phyloP scores from a whole-genome alignment of 768 basidiomycete genomes.

The Porpolomopsis calyptriformis region DNA sequence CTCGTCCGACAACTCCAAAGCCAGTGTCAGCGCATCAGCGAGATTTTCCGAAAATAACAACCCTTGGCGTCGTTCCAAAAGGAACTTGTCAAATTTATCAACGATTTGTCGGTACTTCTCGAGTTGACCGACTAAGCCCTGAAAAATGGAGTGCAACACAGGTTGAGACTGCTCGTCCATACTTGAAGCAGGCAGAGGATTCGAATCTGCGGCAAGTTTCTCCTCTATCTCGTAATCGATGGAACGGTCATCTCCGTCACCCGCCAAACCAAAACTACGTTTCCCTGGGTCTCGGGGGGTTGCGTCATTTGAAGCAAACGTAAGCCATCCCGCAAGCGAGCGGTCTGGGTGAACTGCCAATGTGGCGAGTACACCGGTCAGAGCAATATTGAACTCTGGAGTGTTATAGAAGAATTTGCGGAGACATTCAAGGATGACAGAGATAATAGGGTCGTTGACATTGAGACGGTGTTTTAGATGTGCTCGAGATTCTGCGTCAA shows the following conservation, averaged over 20 bases:
- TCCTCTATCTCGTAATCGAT: constrained; percentile 68
- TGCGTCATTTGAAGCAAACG: constrained; percentile 45
- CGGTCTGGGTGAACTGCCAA: constrained; percentile 80
- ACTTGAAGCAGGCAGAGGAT: constrained; percentile 51
- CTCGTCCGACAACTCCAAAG: constrained; percentile 51
- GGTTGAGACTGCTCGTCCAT: constrained; percentile 68
- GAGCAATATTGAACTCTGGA: constrained; percentile 77
- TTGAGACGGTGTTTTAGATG: constrained; percentile 66
- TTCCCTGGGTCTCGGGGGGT: constrained; percentile 9
- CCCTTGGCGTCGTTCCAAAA: constrained; percentile 79
- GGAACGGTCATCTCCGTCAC: constrained; percentile 70
- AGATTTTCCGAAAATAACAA: constrained; percentile 87
- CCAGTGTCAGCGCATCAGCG: constrained; percentile 74
- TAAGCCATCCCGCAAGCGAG: constrained; percentile 82
- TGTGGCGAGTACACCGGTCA: constrained; percentile 74
- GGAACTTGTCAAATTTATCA: constrained; percentile 72
- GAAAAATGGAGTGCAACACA: constrained; percentile 70
- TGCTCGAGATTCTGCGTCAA: constrained; percentile 28
- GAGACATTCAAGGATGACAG: constrained; percentile 57
- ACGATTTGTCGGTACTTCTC: constrained; percentile 69
- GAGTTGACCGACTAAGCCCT: constrained; percentile 70
- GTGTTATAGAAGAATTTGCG: constrained; percentile 76
- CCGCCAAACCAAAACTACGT: constrained; percentile 13
- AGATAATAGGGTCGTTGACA: constrained; percentile 66
- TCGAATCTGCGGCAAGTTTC: constrained; percentile 45